phyloP scores from a whole-genome alignment of 768 basidiomycete genomes.

The Tephrocybe sp. region DNA sequence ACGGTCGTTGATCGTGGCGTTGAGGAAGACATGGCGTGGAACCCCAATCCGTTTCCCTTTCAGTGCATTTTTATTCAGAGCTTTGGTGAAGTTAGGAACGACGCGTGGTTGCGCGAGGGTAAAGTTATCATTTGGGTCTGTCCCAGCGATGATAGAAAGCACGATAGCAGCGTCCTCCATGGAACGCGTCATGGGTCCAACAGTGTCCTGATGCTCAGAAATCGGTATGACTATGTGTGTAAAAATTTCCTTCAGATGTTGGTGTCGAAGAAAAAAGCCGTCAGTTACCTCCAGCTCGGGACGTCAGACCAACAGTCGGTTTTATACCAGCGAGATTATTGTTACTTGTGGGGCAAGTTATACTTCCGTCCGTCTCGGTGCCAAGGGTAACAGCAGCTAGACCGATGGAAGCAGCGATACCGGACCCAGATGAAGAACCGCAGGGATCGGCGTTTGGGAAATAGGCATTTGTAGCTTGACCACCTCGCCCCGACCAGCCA shows the following conservation, averaged over 20 bases:
- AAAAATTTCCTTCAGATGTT: background rate
- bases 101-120: conserved; percentile 50
- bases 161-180: conserved; percentile 55
- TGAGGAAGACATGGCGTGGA: conserved; percentile 40
- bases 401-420: conserved; percentile 51
- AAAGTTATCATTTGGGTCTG: conserved; percentile 53
- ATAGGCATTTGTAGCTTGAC: conserved; percentile 10
- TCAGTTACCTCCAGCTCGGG: conserved; percentile 53
- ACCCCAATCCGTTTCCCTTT: conserved; percentile 55
- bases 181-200: conserved; percentile 57
- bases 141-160: conserved; percentile 55
- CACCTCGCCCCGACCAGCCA: conserved; percentile 41
- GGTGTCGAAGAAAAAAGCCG: background rate
- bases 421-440: conserved; percentile 63
- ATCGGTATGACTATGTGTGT: conserved; percentile 49
- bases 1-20: conserved; percentile 30
- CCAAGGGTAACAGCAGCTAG: conserved; percentile 48
- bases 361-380: conserved; percentile 55
- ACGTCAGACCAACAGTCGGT: conserved; percentile 60
- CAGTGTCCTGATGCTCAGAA: conserved; percentile 56
- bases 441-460: conserved; percentile 53
- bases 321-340: conserved; percentile 63
- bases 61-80: conserved; percentile 48
- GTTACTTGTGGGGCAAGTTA: conserved; percentile 48
- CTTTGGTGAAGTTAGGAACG: conserved; percentile 57